Conservation (phyloP, 768 basidiomycete genomes). For the Russula ochroleuca region DNA sequence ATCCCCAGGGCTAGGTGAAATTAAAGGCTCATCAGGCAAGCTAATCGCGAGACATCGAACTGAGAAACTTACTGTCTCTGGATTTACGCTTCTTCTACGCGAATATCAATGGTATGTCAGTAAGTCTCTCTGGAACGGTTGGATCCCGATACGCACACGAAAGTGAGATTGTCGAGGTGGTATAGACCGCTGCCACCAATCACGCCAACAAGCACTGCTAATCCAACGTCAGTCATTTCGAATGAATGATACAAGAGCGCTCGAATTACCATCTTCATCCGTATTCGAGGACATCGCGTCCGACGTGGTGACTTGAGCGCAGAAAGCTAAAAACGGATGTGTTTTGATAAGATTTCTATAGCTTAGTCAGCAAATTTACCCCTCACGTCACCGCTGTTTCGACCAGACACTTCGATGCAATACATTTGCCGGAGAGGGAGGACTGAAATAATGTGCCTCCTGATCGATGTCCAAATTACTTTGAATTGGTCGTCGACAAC, state of each 20-base stretch:
- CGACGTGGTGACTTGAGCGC: background rate
- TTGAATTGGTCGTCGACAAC: background rate
- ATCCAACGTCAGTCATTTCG: background rate
- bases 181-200: slow-evolving; percentile 93
- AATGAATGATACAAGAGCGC: background rate
- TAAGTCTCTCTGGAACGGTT: background rate
- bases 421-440: too few relatives aligned
- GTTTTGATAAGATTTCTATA: too few relatives aligned
- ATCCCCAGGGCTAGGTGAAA: slow-evolving; percentile 78
- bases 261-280: slow-evolving; percentile 11
- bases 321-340: background rate
- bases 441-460: too few relatives aligned
- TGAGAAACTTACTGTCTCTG: slow-evolving; percentile 62
- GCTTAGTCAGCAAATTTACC: slow-evolving; percentile 2
- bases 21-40: background rate
- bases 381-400: too few relatives aligned
- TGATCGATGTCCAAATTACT: too few relatives aligned
- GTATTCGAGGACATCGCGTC: slow-evolving; percentile 7
- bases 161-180: slow-evolving; percentile 85
- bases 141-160: slow-evolving; percentile 56
- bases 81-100: slow-evolving; percentile 67
- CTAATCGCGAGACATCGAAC: background rate
- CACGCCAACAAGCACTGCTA: slow-evolving; percentile 72
- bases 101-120: background rate
- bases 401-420: too few relatives aligned